phyloP scores from a whole-genome alignment of 1,284 basidiomycete species.

The Trametes versicolor region DNA sequence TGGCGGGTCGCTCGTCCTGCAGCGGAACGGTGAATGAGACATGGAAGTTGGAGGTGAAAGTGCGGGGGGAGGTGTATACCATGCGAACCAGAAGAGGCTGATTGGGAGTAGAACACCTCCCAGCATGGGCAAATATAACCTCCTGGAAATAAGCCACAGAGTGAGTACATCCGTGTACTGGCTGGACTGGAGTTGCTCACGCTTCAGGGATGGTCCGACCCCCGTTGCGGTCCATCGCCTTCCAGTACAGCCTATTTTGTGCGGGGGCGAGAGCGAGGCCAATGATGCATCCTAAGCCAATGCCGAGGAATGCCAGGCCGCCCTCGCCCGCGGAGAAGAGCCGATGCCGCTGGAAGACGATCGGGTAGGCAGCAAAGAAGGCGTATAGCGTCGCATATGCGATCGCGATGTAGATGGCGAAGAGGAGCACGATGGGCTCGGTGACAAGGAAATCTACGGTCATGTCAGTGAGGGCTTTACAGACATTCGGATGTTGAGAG shows the following conservation, averaged over 20 bases:
- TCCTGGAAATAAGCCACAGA: slow-evolving; percentile 48
- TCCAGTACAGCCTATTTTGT: slow-evolving; percentile 65
- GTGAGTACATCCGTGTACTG: not conserved
- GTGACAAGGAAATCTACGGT: slow-evolving; percentile 65
- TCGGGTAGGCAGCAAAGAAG: slow-evolving; percentile 67
- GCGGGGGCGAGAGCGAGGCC: slow-evolving; percentile 64
- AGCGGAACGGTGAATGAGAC: not conserved
- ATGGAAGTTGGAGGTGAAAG: too few relatives aligned
- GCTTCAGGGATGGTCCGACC: slow-evolving; percentile 71
- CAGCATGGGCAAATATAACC: slow-evolving; percentile 65
- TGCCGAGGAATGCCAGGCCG: slow-evolving; percentile 73
- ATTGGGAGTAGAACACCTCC: slow-evolving; percentile 65
- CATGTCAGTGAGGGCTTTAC: not conserved
- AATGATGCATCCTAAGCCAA: slow-evolving; percentile 66
- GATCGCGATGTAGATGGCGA: slow-evolving; percentile 75
- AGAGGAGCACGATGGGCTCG: slow-evolving; percentile 74
- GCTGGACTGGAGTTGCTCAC: slow-evolving; percentile 46
- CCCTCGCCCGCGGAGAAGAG: slow-evolving; percentile 68
- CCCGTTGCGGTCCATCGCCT: slow-evolving; percentile 56
- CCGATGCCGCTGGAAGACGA: slow-evolving; percentile 69
- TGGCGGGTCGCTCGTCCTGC: slow-evolving; percentile 63
- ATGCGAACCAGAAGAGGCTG: slow-evolving; percentile 73
- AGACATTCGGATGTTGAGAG: not conserved
- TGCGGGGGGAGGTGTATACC: slow-evolving; percentile 41
- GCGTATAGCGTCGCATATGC: slow-evolving; percentile 71